These are phyloP conservation scores for Fagus crenata DNA, from an alignment of 306 rosid species.

Conservation along the genomic window DNA sequence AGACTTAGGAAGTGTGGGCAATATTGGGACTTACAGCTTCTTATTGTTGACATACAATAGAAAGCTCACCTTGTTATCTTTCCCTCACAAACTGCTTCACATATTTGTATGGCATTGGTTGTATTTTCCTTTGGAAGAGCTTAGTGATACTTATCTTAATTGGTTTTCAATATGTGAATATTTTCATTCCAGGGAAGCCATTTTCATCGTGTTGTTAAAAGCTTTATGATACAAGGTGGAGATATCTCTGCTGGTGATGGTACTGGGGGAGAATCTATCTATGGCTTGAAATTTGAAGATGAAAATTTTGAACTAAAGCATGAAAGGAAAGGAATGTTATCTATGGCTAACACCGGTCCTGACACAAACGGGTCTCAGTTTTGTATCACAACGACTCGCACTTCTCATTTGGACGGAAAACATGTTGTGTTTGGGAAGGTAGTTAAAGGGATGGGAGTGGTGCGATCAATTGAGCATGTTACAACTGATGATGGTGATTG, in stretches of 20 bases:
- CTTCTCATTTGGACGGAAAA: conserved; percentile 83
- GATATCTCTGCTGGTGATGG: conserved; percentile 94
- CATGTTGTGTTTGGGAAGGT: conserved; percentile 91
- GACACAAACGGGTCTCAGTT: conserved; percentile 88
- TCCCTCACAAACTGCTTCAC: background rate
- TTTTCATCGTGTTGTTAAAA: conserved; percentile 74
- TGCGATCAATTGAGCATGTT: conserved; percentile 75
- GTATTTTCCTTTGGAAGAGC: background rate
- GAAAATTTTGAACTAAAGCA: conserved; percentile 87
- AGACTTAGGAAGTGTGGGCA: background rate
- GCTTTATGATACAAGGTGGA: conserved; percentile 92
- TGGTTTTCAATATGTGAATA: conserved; percentile 10
- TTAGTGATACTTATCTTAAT: background rate
- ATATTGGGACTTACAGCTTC: background rate
- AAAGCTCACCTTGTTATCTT: background rate
- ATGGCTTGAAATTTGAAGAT: conserved; percentile 78
- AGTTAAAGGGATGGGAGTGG: conserved; percentile 86
- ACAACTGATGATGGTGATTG: conserved; percentile 42
- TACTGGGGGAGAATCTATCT: conserved; percentile 88
- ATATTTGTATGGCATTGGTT: background rate
- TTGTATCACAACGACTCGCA: conserved; percentile 76
- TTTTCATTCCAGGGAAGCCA: conserved; percentile 60
- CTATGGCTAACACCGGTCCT: conserved; percentile 89
- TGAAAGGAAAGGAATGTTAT: conserved; percentile 92
- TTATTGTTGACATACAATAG: background rate